Evolutionary conservation across 176 grass and related monocot species (phyloP).

Genomic region (Oryza longistaminata): DNA sequence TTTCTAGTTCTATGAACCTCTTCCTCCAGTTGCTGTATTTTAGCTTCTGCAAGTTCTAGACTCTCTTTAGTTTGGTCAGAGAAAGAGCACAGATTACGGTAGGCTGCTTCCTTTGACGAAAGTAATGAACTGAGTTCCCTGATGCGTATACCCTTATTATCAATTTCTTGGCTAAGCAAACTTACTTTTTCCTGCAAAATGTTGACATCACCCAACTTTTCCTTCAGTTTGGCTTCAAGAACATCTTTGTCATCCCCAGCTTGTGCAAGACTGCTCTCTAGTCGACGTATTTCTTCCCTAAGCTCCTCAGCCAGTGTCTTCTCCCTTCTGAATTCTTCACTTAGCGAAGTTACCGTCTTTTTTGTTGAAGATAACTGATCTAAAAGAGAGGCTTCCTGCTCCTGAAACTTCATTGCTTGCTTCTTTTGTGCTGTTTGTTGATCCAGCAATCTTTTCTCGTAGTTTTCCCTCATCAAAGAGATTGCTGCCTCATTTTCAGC

Average conservation of each 20-base stretch:
- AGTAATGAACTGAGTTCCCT: constrained; percentile 65
- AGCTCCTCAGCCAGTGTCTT: constrained; percentile 63
- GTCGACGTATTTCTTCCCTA: constrained; percentile 66
- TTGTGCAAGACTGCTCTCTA: constrained; percentile 61
- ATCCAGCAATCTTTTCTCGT: constrained; percentile 60
- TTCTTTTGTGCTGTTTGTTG: constrained; percentile 69
- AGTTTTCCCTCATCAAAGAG: constrained; percentile 68
- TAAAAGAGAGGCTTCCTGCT: constrained; percentile 66
- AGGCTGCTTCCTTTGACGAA: constrained; percentile 72
- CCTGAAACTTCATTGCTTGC: constrained; percentile 62
- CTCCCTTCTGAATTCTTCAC: constrained; percentile 65
- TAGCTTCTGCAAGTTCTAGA: constrained; percentile 64
- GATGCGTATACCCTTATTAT: constrained; percentile 63
- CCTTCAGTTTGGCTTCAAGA: constrained; percentile 68
- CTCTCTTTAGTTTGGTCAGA: constrained; percentile 57
- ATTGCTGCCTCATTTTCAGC: constrained; percentile 69
- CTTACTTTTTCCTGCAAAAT: constrained; percentile 68
- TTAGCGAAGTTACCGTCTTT: constrained; percentile 53
- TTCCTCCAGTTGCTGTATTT: constrained; percentile 66
- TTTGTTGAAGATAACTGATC: constrained; percentile 68
- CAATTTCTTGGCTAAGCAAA: constrained; percentile 56
- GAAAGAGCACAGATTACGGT: constrained; percentile 47
- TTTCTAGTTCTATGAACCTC: constrained; percentile 59
- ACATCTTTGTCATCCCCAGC: constrained; percentile 54
- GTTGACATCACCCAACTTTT: constrained; percentile 56